Percentiles rank a stretch among this genome's conserved stretches.
Conservation (phyloP, 441 rosid species). For the Rhodomyrtus psidioides region DNA sequence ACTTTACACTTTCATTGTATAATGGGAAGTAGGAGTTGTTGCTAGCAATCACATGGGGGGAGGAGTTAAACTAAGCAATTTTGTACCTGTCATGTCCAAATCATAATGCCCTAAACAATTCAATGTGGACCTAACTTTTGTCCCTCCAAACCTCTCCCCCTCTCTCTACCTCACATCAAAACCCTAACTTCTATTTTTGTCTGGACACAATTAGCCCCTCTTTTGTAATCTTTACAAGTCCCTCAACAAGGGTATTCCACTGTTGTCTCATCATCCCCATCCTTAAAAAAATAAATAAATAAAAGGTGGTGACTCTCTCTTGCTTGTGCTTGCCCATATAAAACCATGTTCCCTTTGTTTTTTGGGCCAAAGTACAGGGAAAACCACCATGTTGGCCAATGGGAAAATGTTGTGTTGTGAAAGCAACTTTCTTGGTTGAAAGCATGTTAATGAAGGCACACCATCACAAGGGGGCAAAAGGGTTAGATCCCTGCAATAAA, state of each 20-base stretch:
- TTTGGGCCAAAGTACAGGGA: background rate
- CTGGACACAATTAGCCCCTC: background rate
- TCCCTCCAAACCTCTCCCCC: background rate
- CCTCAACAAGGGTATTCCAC: background rate
- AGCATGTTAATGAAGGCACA: background rate
- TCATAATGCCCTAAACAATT: conserved; percentile 30
- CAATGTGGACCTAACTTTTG: conserved; percentile 19
- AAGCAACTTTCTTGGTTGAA: background rate
- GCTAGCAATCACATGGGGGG: conserved; percentile 37
- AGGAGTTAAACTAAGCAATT: conserved; percentile 2
- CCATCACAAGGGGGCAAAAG: background rate
- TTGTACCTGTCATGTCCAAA: conserved; percentile 34
- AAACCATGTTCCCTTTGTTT: background rate
- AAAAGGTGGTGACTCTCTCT: background rate
- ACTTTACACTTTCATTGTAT: conserved; percentile 30
- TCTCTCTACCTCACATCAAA: background rate
- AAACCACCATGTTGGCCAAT: background rate
- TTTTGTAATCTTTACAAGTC: background rate
- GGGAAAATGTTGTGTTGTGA: background rate
- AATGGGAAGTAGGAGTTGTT: background rate
- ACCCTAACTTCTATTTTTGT: conserved; percentile 16
- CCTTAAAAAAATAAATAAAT: background rate
- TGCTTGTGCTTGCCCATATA: background rate
- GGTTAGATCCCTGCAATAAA: background rate
- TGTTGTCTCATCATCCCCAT: background rate